Conservation (phyloP, 805 yeast genomes). For the Sugiyamaella boreocaroliniensis region DNA sequence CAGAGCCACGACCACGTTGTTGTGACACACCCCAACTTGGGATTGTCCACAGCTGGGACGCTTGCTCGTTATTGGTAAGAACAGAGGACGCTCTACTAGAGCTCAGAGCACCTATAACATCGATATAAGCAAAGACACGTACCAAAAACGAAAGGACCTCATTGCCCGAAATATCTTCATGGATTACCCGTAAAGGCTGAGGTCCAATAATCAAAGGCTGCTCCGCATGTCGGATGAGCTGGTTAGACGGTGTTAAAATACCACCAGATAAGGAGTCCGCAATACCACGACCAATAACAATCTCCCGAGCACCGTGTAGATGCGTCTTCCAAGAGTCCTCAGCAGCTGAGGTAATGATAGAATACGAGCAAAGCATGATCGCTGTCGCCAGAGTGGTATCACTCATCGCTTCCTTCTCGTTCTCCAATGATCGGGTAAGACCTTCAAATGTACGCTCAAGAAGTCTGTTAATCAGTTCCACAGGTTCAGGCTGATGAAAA, state of each 20-base stretch:
- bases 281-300: slow-evolving; percentile 47
- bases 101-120: slow-evolving; percentile 56
- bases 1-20: background rate
- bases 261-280: slow-evolving; percentile 26
- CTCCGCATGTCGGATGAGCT: background rate
- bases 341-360: slow-evolving; percentile 35
- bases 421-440: slow-evolving; percentile 43
- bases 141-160: slow-evolving; percentile 48
- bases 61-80: slow-evolving; percentile 28
- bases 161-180: slow-evolving; percentile 12
- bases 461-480: slow-evolving; percentile 44
- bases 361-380: slow-evolving; percentile 52
- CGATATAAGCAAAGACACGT: slow-evolving; percentile 65
- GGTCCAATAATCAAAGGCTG: slow-evolving; percentile 9
- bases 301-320: slow-evolving; percentile 59
- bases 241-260: slow-evolving; percentile 1
- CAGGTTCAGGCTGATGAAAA: slow-evolving; percentile 17
- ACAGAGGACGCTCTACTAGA: slow-evolving; percentile 32
- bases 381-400: slow-evolving; percentile 61
- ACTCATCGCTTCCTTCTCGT: slow-evolving; percentile 49
- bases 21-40: slow-evolving; percentile 15
- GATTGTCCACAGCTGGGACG: slow-evolving; percentile 29
- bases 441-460: slow-evolving; percentile 53
- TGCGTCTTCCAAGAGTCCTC: slow-evolving; percentile 54
- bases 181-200: slow-evolving; percentile 14